phyloP scores from a whole-genome alignment of 2,329 filamentous ascomycete genomes.

The Leptographium radiaticola region DNA sequence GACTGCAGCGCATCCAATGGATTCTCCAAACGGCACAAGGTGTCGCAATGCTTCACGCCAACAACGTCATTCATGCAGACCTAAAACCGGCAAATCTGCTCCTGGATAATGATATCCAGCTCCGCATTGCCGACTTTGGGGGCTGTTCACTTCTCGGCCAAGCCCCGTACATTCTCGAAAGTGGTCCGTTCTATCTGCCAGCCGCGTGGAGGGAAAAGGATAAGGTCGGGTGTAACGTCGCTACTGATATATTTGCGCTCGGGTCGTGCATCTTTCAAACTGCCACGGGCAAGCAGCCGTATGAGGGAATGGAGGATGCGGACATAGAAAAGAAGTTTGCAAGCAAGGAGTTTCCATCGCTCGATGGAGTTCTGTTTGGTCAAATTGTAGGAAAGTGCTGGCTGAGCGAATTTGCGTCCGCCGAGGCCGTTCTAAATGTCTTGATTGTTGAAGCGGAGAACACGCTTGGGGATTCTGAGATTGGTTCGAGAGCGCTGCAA shows the following conservation, averaged over 20 bases:
- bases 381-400: neutral
- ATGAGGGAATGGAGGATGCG: neutral
- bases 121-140: slow-evolving; percentile 1
- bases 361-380: neutral
- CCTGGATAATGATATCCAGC: neutral
- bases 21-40: neutral
- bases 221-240: neutral
- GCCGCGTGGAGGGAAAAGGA: neutral
- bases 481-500: too few relatives aligned
- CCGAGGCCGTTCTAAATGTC: neutral
- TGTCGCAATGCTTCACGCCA: neutral
- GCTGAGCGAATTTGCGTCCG: slow-evolving; percentile 1
- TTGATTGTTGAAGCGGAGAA: neutral
- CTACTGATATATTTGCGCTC: neutral
- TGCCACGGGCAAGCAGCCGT: neutral
- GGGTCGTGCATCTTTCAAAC: slow-evolving; percentile 1
- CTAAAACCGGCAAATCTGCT: slow-evolving; percentile 1
- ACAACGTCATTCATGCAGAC: slow-evolving; percentile 1
- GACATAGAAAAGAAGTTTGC: neutral
- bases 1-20: neutral
- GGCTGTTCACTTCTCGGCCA: slow-evolving; percentile 1
- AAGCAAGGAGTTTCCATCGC: neutral
- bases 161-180: neutral
- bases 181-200: neutral
- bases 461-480: neutral